Evolutionary conservation across 345 rosid species (phyloP).

Genomic region (Eucalyptus guilfoylei): DNA sequence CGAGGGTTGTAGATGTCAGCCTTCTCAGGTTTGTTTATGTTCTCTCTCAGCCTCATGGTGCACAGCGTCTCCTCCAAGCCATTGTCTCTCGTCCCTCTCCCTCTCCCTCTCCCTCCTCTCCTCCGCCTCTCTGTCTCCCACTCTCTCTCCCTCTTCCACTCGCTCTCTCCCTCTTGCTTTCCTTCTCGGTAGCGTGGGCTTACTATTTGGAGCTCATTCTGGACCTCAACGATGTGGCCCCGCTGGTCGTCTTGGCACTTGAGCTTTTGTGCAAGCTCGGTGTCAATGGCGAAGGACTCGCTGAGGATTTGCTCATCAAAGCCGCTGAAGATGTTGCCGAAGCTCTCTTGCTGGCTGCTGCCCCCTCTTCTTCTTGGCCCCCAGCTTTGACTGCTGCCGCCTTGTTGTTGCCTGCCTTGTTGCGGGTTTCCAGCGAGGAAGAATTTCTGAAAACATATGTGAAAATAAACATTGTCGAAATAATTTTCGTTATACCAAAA

Average conservation of each 20-base stretch:
- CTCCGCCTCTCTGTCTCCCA: background rate
- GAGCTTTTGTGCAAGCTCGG: slow-evolving; percentile 27
- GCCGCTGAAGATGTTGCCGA: slow-evolving; percentile 31
- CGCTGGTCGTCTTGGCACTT: slow-evolving; percentile 23
- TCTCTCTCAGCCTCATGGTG: slow-evolving; percentile 28
- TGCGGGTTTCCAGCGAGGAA: slow-evolving; percentile 40
- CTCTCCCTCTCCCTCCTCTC: background rate
- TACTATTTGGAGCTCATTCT: slow-evolving; percentile 16
- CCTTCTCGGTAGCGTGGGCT: slow-evolving; percentile 1
- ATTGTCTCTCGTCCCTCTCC: background rate
- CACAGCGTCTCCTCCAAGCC: slow-evolving; percentile 58
- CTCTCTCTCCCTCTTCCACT: background rate
- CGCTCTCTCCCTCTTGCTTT: background rate
- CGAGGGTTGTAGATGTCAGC: slow-evolving; percentile 55
- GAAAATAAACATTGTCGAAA: background rate
- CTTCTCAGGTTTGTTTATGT: slow-evolving; percentile 28
- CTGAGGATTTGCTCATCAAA: slow-evolving; percentile 21
- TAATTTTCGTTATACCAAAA: background rate
- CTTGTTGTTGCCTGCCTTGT: background rate
- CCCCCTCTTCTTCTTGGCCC: background rate
- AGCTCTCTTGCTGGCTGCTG: background rate
- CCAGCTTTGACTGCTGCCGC: background rate
- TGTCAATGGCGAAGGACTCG: slow-evolving; percentile 29
- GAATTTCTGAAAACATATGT: slow-evolving; percentile 19
- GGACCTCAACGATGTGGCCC: slow-evolving; percentile 43